Percentiles rank a stretch among this genome's conserved stretches.
These are phyloP conservation scores for Adansonia grandidieri DNA, from an alignment of 441 rosid species.

Conservation along the genomic window DNA sequence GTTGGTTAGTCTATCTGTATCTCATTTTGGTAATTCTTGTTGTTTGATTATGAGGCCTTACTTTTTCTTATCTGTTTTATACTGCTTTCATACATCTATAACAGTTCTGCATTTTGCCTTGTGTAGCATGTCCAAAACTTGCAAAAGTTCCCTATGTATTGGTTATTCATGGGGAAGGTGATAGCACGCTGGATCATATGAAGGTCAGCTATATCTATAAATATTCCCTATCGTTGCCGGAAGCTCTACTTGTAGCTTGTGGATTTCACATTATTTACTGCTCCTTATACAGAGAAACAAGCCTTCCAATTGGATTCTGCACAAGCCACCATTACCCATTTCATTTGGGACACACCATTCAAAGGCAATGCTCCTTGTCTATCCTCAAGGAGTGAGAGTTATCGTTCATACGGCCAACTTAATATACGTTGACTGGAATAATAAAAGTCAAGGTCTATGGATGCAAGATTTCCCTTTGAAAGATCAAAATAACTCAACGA, in stretches of 20 bases:
- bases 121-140: conserved; percentile 78
- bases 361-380: conserved; percentile 87
- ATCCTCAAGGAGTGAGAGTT: conserved; percentile 80
- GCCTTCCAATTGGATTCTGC: conserved; percentile 83
- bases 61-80: conserved; percentile 20
- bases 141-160: conserved; percentile 71
- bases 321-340: conserved; percentile 87
- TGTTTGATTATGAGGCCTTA: conserved; percentile 3
- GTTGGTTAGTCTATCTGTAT: neutral
- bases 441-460: conserved; percentile 96
- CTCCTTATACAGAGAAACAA: conserved; percentile 61
- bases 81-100: conserved; percentile 18
- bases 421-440: conserved; percentile 93
- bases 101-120: conserved; percentile 22
- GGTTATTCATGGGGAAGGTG: conserved; percentile 92
- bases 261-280: conserved; percentile 21
- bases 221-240: conserved; percentile 13
- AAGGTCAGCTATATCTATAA: conserved; percentile 55
- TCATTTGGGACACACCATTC: conserved; percentile 94
- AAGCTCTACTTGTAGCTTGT: neutral
- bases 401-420: conserved; percentile 91
- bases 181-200: conserved; percentile 68
- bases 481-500: conserved; percentile 52
- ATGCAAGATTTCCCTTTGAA: conserved; percentile 99
- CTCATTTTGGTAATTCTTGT: conserved; percentile 11